These are phyloP conservation scores for Linum usitatissimum DNA, from an alignment of 345 rosid genomes.

Conservation along the genomic window DNA sequence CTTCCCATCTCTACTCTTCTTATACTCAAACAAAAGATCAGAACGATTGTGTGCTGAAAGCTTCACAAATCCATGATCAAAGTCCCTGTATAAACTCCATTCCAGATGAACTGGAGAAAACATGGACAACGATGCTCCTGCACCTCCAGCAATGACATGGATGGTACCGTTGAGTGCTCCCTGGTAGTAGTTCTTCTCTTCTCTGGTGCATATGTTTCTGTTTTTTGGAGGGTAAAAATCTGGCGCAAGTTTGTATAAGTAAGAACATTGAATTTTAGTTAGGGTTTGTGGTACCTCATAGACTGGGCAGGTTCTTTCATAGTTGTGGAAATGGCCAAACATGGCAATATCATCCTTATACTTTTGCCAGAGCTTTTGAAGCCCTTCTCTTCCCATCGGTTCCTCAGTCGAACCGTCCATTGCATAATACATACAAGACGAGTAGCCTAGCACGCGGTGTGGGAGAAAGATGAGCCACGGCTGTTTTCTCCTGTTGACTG, in stretches of 20 bases:
- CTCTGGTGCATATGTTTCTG: too few relatives aligned
- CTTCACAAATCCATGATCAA: constrained; percentile 21
- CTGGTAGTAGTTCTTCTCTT: not conserved
- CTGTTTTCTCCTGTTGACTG: not conserved
- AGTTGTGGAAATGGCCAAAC: not conserved
- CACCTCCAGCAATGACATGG: not conserved
- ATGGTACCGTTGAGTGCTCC: constrained; percentile 1
- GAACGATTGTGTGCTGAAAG: constrained; percentile 50
- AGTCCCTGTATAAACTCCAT: not conserved
- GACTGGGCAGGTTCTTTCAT: not conserved
- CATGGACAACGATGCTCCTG: not conserved
- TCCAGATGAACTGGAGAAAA: not conserved
- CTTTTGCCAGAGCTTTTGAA: constrained; percentile 2
- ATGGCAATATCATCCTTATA: not conserved
- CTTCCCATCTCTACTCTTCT: constrained; percentile 61
- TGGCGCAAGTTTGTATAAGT: too few relatives aligned
- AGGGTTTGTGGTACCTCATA: not conserved
- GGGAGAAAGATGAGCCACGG: not conserved
- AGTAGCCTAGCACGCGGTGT: not conserved
- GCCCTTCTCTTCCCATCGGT: not conserved
- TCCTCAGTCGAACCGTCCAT: not conserved
- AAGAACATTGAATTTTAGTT: too few relatives aligned
- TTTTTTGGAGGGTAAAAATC: too few relatives aligned
- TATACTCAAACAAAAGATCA: constrained; percentile 47
- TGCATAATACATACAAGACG: not conserved